Percentiles rank a stretch among this genome's conserved stretches.
Evolutionary conservation across 2,329 filamentous ascomycete species (phyloP).

Genomic region (Ascochyta rabiei): DNA sequence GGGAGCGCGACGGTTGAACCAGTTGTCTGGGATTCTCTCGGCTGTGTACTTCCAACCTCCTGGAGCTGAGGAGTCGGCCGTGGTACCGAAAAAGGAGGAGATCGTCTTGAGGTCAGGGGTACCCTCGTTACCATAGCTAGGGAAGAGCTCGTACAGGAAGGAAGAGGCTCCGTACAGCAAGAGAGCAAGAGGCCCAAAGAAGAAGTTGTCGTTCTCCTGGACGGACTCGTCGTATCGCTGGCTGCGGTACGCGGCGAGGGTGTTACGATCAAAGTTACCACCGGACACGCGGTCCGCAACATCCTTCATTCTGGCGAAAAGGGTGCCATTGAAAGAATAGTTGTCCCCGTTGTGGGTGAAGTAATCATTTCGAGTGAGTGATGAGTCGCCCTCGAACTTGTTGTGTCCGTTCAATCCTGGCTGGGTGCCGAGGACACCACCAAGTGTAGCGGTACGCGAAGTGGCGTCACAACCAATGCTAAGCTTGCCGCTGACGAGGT

Average conservation of each 20-base stretch:
- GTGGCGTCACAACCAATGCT: conserved; percentile 56
- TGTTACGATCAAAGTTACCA: conserved; percentile 49
- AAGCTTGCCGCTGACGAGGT: conserved; percentile 51
- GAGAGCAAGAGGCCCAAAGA: conserved; percentile 50
- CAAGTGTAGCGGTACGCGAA: conserved; percentile 44
- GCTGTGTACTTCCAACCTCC: conserved; percentile 47
- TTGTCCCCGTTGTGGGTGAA: conserved; percentile 46
- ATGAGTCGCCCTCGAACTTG: conserved; percentile 52
- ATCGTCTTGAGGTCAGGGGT: conserved; percentile 26
- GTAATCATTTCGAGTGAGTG: conserved; percentile 52
- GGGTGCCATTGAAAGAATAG: conserved; percentile 50
- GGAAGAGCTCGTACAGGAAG: conserved; percentile 54
- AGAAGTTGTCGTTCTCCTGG: conserved; percentile 50
- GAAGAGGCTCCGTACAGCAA: conserved; percentile 52
- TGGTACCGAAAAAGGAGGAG: conserved; percentile 50
- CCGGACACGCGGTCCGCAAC: conserved; percentile 31
- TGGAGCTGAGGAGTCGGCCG: conserved; percentile 39
- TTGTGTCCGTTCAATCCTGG: conserved; percentile 54
- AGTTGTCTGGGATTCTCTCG: conserved; percentile 52
- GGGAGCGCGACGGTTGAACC: conserved; percentile 41
- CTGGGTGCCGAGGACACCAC: conserved; percentile 40
- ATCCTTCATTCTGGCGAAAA: conserved; percentile 49
- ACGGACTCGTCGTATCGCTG: conserved; percentile 50
- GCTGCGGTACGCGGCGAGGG: conserved; percentile 48
- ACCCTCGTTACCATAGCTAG: conserved; percentile 34